Evolutionary conservation across 768 basidiomycete genomes (phyloP), one percentile per base, ranked within the genome.

Genomic region (Mycena galopus): DNA sequence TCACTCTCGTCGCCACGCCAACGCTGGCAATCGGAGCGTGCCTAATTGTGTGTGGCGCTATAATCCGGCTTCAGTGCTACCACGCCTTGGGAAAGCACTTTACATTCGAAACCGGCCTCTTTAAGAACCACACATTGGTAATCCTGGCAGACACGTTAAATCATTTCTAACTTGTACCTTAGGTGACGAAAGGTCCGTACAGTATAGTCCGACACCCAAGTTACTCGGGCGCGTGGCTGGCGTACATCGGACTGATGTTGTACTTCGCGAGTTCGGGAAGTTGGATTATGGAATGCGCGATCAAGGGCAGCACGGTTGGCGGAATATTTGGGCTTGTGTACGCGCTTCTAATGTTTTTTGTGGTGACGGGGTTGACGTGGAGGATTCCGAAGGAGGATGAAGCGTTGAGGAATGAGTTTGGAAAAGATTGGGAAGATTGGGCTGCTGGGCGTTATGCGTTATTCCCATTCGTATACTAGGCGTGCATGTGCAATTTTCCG

Each of bases 391-490:
- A 76, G 66, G 84, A 85, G 67, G 84, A 85, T 51, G 69, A 67
- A 11, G 75, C 81, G 59, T 64, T 85, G 63, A 72, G 73, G 35
- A 69, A 73, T 12, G 72, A 76, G 30, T 85, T 84, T 64, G 82
- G 80, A 10, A 53, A 77, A 32, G 81, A 79, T 30, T 84, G 83
- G 83, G 78, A 80, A 9, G 57, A 62, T 4, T 84, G 80, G 78
- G 81, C 78, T 4, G 58, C 37, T 7, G 61, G 53, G 3, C 77
- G 77, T 25, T 83, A 79, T 42, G 77, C 73, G 37, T 67, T 85
- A n/a, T 63, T 85, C 23, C 84, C 84, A 4, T 73, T 78, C 16
- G 51, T 83, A 2, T 83, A 76, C 65, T 84, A 62, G 67, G n/a
- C 32, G n/a, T n/a, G n/a, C n/a, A n/a, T n/a, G n/a, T n/a, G n/a